Base-by-base conservation (phyloP, 2,329 filamentous ascomycete species). In the Stagonosporopsis cucurbitacearum region DNA sequence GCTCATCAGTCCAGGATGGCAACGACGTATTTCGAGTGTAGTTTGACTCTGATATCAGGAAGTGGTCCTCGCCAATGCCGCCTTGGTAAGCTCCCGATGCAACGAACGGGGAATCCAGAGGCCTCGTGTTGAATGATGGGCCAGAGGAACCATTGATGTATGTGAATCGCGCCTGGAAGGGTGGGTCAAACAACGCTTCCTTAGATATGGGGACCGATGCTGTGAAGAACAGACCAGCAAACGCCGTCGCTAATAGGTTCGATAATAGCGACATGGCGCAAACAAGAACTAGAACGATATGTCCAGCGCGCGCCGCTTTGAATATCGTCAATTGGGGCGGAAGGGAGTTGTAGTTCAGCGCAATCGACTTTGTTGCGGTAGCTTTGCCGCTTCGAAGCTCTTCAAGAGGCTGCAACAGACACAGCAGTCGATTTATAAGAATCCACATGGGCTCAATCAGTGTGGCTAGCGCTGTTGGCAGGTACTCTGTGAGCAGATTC, bases 371-470 rank as follows among this genome's bases (percentile, higher is more conserved):
- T 3, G 52, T 45, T 0, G 76, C 57, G 1, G 54, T 43, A 0
- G 78, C 73, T 8, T 76, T 72, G 0, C 81, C 79, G 5, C 63
- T 54, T 20, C 76, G 75, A 0, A 88, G 69, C 11, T 83, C 78
- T 2, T 82, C 75, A 19, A 85, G 81, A 0, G 85, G 85, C 25
- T 85, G 81, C 0, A 88, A 57, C 6, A 85, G 63, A 35, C 83
- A 86, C 0, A 86, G 59, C 0, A 82, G 49, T 0, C 85, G 75
- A 39, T 85, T 87, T 0, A 88, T 54, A 0, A 86, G 62, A 0
- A 85, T 70, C 81, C 85, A 86, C 1, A 83, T 76, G 0, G 85
- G 84, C 33, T 88, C 85, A 0, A 86, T 73, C 0, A 86, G 49
- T 0, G 85, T 87, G 0, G 84, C 81, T 3, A 39, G 54, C 12